Evolutionary conservation across 2,329 filamentous ascomycete genomes (phyloP).

Genomic region (Colletotrichum gloeosporioides): DNA sequence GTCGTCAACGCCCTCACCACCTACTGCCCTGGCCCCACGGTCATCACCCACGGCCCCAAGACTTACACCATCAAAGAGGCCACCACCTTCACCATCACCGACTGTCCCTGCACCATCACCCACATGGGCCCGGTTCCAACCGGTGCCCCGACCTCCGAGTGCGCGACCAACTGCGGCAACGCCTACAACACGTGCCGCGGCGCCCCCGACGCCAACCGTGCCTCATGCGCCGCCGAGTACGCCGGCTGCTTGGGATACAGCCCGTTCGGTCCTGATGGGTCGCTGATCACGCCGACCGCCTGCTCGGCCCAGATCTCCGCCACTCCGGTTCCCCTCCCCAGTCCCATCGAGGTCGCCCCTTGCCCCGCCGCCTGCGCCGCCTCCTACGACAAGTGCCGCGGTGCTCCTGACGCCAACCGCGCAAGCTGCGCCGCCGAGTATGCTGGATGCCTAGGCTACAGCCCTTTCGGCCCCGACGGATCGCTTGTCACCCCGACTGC

Average conservation of each 20-base stretch:
- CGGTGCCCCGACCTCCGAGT: not conserved
- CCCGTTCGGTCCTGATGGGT: not conserved
- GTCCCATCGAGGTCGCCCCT: not conserved
- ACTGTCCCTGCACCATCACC: slow-evolving; percentile 55
- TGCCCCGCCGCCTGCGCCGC: not conserved
- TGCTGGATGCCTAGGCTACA: not conserved
- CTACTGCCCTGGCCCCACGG: slow-evolving; percentile 52
- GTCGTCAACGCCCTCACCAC: slow-evolving; percentile 42
- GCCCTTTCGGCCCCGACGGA: not conserved
- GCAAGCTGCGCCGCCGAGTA: not conserved
- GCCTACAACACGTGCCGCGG: not conserved
- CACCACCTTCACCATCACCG: slow-evolving; percentile 59
- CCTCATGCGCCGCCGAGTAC: not conserved
- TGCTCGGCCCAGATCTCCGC: not conserved
- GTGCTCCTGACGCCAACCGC: not conserved
- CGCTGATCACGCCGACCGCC: not conserved
- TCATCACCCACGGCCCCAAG: slow-evolving; percentile 34
- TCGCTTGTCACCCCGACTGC: not conserved
- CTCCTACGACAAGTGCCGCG: not conserved
- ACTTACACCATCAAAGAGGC: slow-evolving; percentile 60
- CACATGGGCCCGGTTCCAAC: not conserved
- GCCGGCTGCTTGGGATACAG: not conserved
- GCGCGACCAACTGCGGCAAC: not conserved
- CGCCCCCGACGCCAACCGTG: not conserved
- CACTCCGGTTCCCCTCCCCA: not conserved